These are phyloP conservation scores for Colletotrichum acutatum DNA, from an alignment of 2,329 filamentous ascomycete genomes.

Conservation along the genomic window DNA sequence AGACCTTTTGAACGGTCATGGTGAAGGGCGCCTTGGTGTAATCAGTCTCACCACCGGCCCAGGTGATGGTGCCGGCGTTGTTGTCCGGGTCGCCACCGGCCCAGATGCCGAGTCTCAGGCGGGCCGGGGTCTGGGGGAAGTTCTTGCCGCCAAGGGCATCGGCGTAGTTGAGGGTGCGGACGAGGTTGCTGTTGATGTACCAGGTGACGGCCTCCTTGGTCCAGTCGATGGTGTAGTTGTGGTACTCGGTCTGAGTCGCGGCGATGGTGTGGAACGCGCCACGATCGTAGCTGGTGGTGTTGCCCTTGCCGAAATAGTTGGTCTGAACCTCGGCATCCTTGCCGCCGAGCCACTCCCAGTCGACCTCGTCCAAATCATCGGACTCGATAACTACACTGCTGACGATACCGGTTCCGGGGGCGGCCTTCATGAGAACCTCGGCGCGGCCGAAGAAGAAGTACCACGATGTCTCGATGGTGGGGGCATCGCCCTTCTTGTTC, in stretches of 20 bases:
- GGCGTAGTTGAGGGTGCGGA: slow-evolving; percentile 60
- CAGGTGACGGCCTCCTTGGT: slow-evolving; percentile 61
- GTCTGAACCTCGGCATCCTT: slow-evolving; percentile 76
- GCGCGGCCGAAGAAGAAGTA: slow-evolving; percentile 89
- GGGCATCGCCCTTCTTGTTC: slow-evolving; percentile 62
- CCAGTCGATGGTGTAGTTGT: slow-evolving; percentile 70
- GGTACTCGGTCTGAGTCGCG: slow-evolving; percentile 46
- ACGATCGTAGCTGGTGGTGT: slow-evolving; percentile 73
- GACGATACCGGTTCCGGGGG: slow-evolving; percentile 69
- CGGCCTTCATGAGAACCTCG: slow-evolving; percentile 66
- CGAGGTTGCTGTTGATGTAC: slow-evolving; percentile 65
- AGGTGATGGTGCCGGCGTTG: slow-evolving; percentile 57
- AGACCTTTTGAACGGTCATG: slow-evolving; percentile 63
- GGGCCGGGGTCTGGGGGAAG: slow-evolving; percentile 70
- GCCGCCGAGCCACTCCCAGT: slow-evolving; percentile 85
- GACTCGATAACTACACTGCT: slow-evolving; percentile 82
- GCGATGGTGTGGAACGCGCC: slow-evolving; percentile 66
- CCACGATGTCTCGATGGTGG: slow-evolving; percentile 75
- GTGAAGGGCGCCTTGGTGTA: slow-evolving; percentile 58
- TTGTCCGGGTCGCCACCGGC: slow-evolving; percentile 52
- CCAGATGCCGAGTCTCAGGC: slow-evolving; percentile 58
- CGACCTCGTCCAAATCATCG: slow-evolving; percentile 83
- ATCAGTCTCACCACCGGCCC: slow-evolving; percentile 62
- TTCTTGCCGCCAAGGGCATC: slow-evolving; percentile 60
- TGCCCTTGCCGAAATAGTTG: slow-evolving; percentile 84